Conservation (phyloP, 2,329 filamentous ascomycete species). For the Trichoderma sp. region DNA sequence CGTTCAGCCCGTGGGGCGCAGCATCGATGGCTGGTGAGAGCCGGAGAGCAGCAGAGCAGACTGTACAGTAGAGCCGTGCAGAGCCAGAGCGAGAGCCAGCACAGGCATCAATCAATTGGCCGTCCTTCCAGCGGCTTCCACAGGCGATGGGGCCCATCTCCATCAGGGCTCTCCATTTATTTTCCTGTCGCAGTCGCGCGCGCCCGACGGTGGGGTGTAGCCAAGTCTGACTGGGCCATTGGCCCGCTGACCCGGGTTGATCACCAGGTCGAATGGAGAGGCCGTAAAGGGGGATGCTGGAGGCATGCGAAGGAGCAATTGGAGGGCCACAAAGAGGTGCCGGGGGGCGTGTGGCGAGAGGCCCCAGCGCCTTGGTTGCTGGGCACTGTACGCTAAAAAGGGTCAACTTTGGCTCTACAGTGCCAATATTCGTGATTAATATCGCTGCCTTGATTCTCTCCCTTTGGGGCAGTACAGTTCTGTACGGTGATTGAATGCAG, state of each 20-base stretch:
- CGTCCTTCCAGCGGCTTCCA: constrained; percentile 26
- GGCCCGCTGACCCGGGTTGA: constrained; percentile 24
- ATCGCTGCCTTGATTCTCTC: background rate
- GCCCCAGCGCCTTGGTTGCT: background rate
- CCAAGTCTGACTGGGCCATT: constrained; percentile 22
- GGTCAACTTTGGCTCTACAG: background rate
- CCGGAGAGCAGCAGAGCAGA: too few species aligned
- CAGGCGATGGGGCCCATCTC: constrained; percentile 12
- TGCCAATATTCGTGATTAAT: background rate
- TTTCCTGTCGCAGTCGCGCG: background rate
- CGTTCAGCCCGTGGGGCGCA: constrained; percentile 20
- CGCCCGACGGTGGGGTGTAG: constrained; percentile 11
- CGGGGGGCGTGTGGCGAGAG: constrained; percentile 14
- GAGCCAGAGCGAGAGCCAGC: background rate
- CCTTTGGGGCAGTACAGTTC: background rate
- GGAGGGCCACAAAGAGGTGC: background rate
- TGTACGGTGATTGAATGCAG: background rate
- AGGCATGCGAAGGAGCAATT: constrained; percentile 17
- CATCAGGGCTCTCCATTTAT: constrained; percentile 9
- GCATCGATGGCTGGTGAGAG: constrained; percentile 18
- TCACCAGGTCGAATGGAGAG: constrained; percentile 26
- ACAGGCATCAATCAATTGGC: background rate
- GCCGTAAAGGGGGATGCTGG: constrained; percentile 16
- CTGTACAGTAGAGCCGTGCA: too few species aligned
- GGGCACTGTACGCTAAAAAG: background rate